A percentile compares a stretch with the other conserved stretches of the same genome.
phyloP scores from a whole-genome alignment of 1,284 basidiomycete species.

The Fomitopsis palustris region DNA sequence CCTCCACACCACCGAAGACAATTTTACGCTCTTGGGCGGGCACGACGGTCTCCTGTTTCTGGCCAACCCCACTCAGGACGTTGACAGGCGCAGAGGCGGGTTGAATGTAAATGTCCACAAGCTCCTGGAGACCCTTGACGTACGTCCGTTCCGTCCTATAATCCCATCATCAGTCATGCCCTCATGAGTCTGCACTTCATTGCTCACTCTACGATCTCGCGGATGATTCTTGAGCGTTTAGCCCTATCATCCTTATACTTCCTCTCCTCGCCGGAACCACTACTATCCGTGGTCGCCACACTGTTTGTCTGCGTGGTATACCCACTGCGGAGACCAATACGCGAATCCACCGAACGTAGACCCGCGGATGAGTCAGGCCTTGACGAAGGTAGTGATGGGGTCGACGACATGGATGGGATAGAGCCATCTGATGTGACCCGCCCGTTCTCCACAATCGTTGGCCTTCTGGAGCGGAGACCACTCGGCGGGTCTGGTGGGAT shows the following conservation, averaged over 20 bases:
- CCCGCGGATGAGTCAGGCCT: conserved; percentile 43
- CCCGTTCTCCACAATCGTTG: conserved; percentile 55
- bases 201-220: conserved; percentile 83
- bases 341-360: conserved; percentile 59
- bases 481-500: conserved; percentile 35
- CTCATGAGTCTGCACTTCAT: conserved; percentile 3
- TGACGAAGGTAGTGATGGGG: conserved; percentile 6
- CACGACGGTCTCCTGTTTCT: conserved; percentile 82
- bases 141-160: conserved; percentile 92
- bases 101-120: conserved; percentile 94
- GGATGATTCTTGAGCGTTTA: conserved; percentile 75
- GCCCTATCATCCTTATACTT: conserved; percentile 87
- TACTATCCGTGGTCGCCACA: conserved; percentile 71
- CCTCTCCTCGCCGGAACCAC: conserved; percentile 61
- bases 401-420: conserved; percentile 14
- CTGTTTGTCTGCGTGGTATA: conserved; percentile 64
- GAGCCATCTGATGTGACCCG: conserved; percentile 48
- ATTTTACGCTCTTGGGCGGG: conserved; percentile 86
- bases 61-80: conserved; percentile 62
- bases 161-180: conserved; percentile 14
- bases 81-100: conserved; percentile 75
- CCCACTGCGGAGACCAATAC: conserved; percentile 52
- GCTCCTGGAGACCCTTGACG: conserved; percentile 87
- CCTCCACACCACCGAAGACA: conserved; percentile 91
- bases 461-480: conserved; percentile 52